Base-by-base conservation (phyloP, 2,329 filamentous ascomycete genomes). In the Sordariomycetes sp. region DNA sequence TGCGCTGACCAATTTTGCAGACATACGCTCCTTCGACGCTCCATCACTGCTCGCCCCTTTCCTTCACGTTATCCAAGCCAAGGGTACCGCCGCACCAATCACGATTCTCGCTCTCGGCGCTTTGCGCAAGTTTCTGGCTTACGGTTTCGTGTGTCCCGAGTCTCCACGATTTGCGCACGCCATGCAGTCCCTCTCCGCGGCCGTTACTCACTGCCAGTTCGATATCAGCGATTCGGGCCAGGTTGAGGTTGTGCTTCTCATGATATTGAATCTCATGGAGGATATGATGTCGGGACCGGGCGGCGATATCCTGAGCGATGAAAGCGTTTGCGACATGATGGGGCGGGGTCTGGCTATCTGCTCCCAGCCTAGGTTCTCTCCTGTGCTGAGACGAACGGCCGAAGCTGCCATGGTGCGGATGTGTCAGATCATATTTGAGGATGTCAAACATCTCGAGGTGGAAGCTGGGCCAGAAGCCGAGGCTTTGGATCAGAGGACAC, bases 281-380 rank as follows among this genome's bases (percentile, higher is more conserved):
- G 85, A 87, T 50, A 95, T 98, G 83, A 81, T 98, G 48, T 93
- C 88, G 12, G 86, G 92, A 1, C 86, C 88, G 0, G 87, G 90
- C 20, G 92, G 92, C 24, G 82, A 93, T 44, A 76, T 96, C 9
- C 66, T 98, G n/a, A 93, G 90, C 38, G 92, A 98, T 49, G 90
- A 96, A 62, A 96, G 90, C 52, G 87, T 98, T 9, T 98, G 93
- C 54, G 87, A 95, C 55, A 96, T 98, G 87, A 96, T 98, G 90
- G 92, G 94, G 55, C 90, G 87, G 2, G 92, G 90, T 2, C 61
- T 98, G 44, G 94, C 87, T 51, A 96, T 98, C 67, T 98, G 92
- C 65, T 98, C 90, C 42, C 88, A 96, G 51, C 77, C 85, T 36
- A 78, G 90, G 36, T 79, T 96, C 40, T 95, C 88, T 8, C 88